phyloP scores from a whole-genome alignment of 2,329 filamentous ascomycete species.

The Macroventuria anomochaeta region DNA sequence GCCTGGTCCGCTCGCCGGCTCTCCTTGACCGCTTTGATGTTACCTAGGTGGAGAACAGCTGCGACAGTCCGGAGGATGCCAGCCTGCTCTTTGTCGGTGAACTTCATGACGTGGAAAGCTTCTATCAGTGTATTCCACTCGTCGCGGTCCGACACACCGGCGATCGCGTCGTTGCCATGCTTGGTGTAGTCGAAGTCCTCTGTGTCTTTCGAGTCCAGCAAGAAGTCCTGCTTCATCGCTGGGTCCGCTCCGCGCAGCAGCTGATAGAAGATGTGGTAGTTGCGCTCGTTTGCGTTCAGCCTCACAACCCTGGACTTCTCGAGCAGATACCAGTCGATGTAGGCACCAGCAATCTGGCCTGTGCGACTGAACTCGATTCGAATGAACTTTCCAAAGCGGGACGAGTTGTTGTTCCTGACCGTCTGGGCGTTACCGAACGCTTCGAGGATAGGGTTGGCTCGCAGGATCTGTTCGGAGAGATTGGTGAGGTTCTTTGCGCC shows the following conservation, averaged over 20 bases:
- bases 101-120: slow-evolving; percentile 93
- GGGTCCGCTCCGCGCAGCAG: slow-evolving; percentile 82
- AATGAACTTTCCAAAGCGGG: slow-evolving; percentile 98
- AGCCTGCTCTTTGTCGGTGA: slow-evolving; percentile 81
- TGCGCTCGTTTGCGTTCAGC: slow-evolving; percentile 85
- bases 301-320: slow-evolving; percentile 98
- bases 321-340: slow-evolving; percentile 97
- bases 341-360: slow-evolving; percentile 92
- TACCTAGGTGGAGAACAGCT: slow-evolving; percentile 90
- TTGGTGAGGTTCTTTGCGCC: slow-evolving; percentile 76
- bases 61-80: slow-evolving; percentile 87
- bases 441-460: slow-evolving; percentile 96
- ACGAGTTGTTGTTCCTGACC: slow-evolving; percentile 97
- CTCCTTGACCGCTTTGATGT: slow-evolving; percentile 87
- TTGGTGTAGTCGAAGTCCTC: slow-evolving; percentile 92
- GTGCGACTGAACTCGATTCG: slow-evolving; percentile 89
- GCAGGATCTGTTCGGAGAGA: slow-evolving; percentile 92
- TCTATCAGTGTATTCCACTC: slow-evolving; percentile 93
- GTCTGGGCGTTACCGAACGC: slow-evolving; percentile 98
- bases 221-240: slow-evolving; percentile 75
- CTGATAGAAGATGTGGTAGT: slow-evolving; percentile 98
- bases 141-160: slow-evolving; percentile 84
- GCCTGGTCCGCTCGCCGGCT: slow-evolving; percentile 92
- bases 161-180: slow-evolving; percentile 89
- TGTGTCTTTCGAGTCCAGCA: slow-evolving; percentile 76